Conservation (phyloP, 2,329 filamentous ascomycete genomes). For the Fusarium burgessii region DNA sequence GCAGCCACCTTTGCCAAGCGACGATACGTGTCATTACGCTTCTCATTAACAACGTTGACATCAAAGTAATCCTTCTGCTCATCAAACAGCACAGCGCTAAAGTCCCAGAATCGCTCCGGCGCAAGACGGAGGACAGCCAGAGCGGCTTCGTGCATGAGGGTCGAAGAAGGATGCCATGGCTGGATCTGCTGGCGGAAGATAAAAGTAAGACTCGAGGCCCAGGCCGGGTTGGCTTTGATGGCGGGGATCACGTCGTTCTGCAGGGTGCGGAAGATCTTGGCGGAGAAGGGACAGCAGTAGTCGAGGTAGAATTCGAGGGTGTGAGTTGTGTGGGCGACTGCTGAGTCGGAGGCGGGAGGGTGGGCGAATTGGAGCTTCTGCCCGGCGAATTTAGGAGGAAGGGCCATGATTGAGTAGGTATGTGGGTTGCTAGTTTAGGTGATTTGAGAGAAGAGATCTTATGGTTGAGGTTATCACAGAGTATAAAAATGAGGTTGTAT, state of each 20-base stretch:
- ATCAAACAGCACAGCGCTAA: constrained; percentile 73
- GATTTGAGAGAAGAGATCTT: neutral
- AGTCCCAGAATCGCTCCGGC: constrained; percentile 82
- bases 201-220: constrained; percentile 71
- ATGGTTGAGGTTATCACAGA: neutral
- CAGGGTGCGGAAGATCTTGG: constrained; percentile 80
- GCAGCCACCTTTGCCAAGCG: constrained; percentile 81
- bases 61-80: constrained; percentile 86
- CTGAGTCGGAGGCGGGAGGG: constrained; percentile 50
- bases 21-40: constrained; percentile 84
- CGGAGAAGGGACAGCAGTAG: constrained; percentile 86
- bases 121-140: constrained; percentile 80
- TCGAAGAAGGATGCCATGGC: constrained; percentile 93
- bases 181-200: constrained; percentile 94
- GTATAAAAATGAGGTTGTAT: constrained; percentile 7
- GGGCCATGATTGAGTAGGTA: constrained; percentile 67
- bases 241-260: constrained; percentile 73
- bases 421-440: neutral
- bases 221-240: constrained; percentile 70
- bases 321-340: constrained; percentile 62
- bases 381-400: constrained; percentile 81
- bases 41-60: constrained; percentile 83
- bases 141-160: constrained; percentile 83
- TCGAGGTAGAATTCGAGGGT: constrained; percentile 80
- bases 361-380: constrained; percentile 70